Evolutionary conservation across 2,329 filamentous ascomycete species (phyloP).

Genomic region (Alternaria solani): DNA sequence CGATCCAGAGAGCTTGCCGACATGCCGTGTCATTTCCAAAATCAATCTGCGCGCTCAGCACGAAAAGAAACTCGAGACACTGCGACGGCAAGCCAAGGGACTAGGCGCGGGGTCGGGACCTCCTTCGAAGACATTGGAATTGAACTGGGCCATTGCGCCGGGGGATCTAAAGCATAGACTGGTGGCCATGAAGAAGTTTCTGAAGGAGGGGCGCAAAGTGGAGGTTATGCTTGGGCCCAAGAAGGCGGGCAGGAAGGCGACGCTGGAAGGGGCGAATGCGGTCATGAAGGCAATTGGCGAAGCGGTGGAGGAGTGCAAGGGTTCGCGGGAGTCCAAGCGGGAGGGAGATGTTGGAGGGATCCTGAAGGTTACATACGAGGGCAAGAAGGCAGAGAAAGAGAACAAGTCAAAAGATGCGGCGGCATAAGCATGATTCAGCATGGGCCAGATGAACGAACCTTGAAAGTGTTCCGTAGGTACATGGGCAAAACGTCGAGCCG

Average conservation of each 20-base stretch:
- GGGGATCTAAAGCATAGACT: slow-evolving; percentile 73
- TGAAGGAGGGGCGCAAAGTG: slow-evolving; percentile 77
- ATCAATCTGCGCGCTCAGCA: slow-evolving; percentile 57
- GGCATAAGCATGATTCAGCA: not conserved
- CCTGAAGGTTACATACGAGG: slow-evolving; percentile 45
- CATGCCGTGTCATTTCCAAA: slow-evolving; percentile 76
- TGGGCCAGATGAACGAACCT: not conserved
- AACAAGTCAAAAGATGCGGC: slow-evolving; percentile 11
- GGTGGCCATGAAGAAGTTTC: slow-evolving; percentile 67
- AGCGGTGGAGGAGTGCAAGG: slow-evolving; percentile 51
- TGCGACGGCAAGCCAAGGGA: slow-evolving; percentile 52
- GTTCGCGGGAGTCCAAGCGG: slow-evolving; percentile 35
- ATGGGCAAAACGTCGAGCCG: slow-evolving; percentile 1
- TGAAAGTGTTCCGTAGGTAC: not conserved
- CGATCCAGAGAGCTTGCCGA: slow-evolving; percentile 60
- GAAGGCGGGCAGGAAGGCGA: slow-evolving; percentile 68
- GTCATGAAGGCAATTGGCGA: slow-evolving; percentile 63
- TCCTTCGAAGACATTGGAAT: slow-evolving; percentile 76
- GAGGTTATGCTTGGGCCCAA: slow-evolving; percentile 76
- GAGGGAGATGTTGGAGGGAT: slow-evolving; percentile 43
- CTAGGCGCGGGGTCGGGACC: slow-evolving; percentile 25
- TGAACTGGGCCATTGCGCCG: slow-evolving; percentile 84
- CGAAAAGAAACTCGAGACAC: slow-evolving; percentile 55
- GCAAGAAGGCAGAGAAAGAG: slow-evolving; percentile 31
- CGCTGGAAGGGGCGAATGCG: slow-evolving; percentile 62